Evolutionary conservation across 2,329 filamentous ascomycete genomes (phyloP), one percentile per base, ranked within the genome.

Genomic region (Aspergillus piperis): DNA sequence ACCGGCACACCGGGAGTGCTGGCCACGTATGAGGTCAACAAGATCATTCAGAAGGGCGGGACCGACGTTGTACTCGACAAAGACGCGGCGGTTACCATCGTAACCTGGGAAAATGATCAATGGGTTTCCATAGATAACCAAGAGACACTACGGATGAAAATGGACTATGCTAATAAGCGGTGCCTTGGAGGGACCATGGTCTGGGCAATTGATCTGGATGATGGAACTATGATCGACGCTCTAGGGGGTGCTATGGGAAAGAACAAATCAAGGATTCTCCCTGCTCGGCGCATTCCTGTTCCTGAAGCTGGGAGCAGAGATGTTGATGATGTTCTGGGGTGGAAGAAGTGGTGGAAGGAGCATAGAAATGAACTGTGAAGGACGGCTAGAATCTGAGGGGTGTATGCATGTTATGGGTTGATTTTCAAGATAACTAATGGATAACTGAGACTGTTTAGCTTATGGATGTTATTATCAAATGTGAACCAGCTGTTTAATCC

Each of bases 201-300:
- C 8, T 67, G 65, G 65, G 57, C 65, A 3, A 25, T 67, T 2
- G 65, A 67, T 53, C 27, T 62, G 17, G 65, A 65, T 53, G 63
- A 63, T 38, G 61, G 61, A 3, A 53, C 52, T 1, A 55, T 61
- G 41, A 54, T 57, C n/a, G 55, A 56, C 10, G 47, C 51, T 6
- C 41, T 63, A 30, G 61, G 55, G 4, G 23, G 39, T n/a, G 52
- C 47, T n/a, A 56, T 49, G 61, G 55, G 30, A 5, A 63, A 61
- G 48, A 47, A 51, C 15, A 48, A 56, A 23, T 51, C 32, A 21
- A n/a, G 7, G 7, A 10, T 25, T 5, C 7, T 5, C 2, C n/a
- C 5, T 11, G 19, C 32, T 19, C 8, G 23, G 19, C 7, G 32
- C 2, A 7, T 1, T 3, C 2, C 5, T 11, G 13, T 42, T 5